phyloP scores from a whole-genome alignment of 371 early-diverging fungal species.

The Mucor velutinosus region DNA sequence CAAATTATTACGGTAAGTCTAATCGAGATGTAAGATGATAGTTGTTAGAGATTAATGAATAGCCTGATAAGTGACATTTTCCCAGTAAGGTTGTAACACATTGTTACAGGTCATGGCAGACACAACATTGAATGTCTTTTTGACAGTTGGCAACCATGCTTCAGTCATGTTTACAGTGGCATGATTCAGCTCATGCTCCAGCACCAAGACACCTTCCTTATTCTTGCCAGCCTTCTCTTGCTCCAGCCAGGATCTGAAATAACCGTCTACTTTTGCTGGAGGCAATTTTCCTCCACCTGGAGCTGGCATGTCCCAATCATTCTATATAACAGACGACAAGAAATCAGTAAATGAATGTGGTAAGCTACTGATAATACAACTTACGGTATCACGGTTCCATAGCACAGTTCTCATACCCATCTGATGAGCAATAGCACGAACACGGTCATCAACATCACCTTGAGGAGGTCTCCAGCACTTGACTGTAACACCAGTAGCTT shows the following conservation, averaged over 20 bases:
- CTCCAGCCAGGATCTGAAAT: constrained; percentile 40
- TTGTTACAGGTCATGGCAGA: constrained; percentile 52
- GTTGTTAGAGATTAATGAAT: neutral
- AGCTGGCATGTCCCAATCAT: constrained; percentile 41
- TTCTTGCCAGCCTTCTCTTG: constrained; percentile 36
- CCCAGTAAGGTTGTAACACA: constrained; percentile 51
- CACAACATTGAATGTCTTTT: constrained; percentile 40
- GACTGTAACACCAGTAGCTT: constrained; percentile 55
- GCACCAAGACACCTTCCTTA: constrained; percentile 42
- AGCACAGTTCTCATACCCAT: constrained; percentile 48
- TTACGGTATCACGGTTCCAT: constrained; percentile 35
- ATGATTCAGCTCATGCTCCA: constrained; percentile 52
- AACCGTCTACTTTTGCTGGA: neutral
- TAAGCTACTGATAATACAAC: neutral
- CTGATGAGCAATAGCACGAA: constrained; percentile 49
- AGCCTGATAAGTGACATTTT: neutral
- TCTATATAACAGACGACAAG: neutral
- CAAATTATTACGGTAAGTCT: neutral
- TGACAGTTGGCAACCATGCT: constrained; percentile 46
- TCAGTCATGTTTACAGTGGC: constrained; percentile 45
- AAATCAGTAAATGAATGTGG: neutral
- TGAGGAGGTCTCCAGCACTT: constrained; percentile 61
- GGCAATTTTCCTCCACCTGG: constrained; percentile 24
- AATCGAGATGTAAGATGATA: neutral
- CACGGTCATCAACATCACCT: constrained; percentile 56